Evolutionary conservation across 1,284 basidiomycete species (phyloP), one percentile per base, ranked within the genome.

Genomic region (Gomphus bonarii): DNA sequence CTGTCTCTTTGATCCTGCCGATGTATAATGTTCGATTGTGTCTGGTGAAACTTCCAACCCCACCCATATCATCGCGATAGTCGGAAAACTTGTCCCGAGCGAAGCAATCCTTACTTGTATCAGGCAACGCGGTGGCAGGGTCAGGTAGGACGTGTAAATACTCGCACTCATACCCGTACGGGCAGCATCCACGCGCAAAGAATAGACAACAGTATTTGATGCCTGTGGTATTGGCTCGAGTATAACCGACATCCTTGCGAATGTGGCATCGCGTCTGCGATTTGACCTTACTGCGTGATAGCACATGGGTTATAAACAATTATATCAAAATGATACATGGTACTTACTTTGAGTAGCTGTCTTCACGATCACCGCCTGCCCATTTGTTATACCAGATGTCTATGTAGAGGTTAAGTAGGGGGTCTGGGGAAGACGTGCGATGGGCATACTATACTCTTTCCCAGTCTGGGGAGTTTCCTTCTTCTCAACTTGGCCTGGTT

Each of bases 351-450:
- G 91, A 94, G 66, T 95, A 91, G 60, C 83, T 88, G 67, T 97
- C 94, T 70, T 95, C 94, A 53, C 91, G 81, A 68, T 97, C 93
- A 58, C 93, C 93, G 61, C 94, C 89, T 38, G 94, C 93, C 91
- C 94, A 98, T 74, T 98, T 98, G 72, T 98, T 97, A 72, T 98
- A 98, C 95, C 95, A 98, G 59, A 97, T 90, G 70, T 98, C 95
- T 92, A 65, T 54, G 57, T 62, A 38, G 43, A 44, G 54, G 10
- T 25, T 36, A 18, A 40, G 30, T 35, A 36, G 58, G 35, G 54
- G 33, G 22, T 9, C 50, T 28, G n/a, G n/a, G n/a, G 49, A 25
- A 47, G 14, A 30, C 50, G 38, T 9, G 38, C 38, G n/a, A 40
- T 18, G 36, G 42, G 77, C 89, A 65, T 63, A 94, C 91, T 95